Conservation (phyloP, 1,284 basidiomycete species). For the Thelephora terrestris region DNA sequence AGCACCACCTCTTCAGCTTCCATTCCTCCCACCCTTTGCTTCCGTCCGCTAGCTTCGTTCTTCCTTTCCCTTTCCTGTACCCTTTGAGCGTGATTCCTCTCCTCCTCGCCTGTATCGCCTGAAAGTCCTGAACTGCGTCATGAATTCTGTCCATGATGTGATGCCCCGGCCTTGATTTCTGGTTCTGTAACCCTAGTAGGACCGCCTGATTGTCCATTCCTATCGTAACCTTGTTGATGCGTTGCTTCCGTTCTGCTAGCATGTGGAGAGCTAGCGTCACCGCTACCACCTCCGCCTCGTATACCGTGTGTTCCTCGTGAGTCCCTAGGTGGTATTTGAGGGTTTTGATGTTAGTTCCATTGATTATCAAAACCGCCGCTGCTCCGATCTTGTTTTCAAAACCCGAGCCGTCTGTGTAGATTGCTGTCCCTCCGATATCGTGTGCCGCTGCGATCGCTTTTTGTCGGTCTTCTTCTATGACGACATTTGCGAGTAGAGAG, state of each 20-base stretch:
- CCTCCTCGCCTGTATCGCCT: not conserved
- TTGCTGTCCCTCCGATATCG: not conserved
- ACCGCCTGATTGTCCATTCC: slow-evolving; percentile 10
- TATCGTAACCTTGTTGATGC: slow-evolving; percentile 2
- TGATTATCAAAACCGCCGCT: slow-evolving; percentile 13
- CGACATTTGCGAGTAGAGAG: slow-evolving; percentile 1
- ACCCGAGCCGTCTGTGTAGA: slow-evolving; percentile 15
- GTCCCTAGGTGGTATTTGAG: slow-evolving; percentile 17
- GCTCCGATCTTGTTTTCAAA: slow-evolving; percentile 15
- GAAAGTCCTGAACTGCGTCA: slow-evolving; percentile 2
- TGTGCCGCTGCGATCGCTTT: slow-evolving; percentile 1
- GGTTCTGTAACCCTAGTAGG: not conserved
- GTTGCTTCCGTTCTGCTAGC: not conserved
- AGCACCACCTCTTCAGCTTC: not conserved
- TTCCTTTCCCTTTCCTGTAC: not conserved
- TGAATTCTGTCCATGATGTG: slow-evolving; percentile 10
- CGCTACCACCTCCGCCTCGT: slow-evolving; percentile 22
- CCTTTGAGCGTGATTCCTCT: not conserved
- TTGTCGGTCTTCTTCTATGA: slow-evolving; percentile 6
- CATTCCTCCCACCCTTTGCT: too few relatives aligned
- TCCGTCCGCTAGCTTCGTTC: too few relatives aligned
- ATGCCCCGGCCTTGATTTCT: slow-evolving; percentile 1
- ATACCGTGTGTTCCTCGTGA: slow-evolving; percentile 18
- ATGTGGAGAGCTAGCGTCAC: slow-evolving; percentile 13
- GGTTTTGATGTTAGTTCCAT: not conserved